These are phyloP conservation scores for Chionographis japonica DNA, from an alignment of 106 monocot species.

Conservation along the genomic window DNA sequence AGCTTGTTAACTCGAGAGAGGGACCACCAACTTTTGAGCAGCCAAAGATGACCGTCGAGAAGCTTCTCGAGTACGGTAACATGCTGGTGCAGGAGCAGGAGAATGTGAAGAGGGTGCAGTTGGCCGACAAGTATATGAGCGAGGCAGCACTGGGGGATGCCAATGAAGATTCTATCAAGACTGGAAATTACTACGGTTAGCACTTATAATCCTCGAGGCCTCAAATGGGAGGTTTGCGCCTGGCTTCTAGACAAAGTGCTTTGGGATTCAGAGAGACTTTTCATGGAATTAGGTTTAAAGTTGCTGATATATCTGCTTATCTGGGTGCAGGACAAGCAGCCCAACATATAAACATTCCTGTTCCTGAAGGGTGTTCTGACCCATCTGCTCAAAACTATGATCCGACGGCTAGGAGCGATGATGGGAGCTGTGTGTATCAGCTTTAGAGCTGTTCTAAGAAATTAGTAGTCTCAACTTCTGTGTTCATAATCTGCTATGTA, in stretches of 20 bases:
- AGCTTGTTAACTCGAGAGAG: conserved; percentile 80
- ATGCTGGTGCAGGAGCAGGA: conserved; percentile 97
- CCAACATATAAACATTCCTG: conserved; percentile 51
- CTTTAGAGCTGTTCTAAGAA: not conserved
- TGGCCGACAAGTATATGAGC: conserved; percentile 86
- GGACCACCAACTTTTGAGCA: conserved; percentile 78
- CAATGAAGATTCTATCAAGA: conserved; percentile 71
- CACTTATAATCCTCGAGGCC: conserved; percentile 2
- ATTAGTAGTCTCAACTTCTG: too few species aligned
- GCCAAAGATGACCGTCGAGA: conserved; percentile 81
- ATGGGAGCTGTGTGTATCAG: conserved; percentile 58
- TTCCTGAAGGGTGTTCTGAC: conserved; percentile 67
- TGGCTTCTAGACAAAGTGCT: conserved; percentile 6
- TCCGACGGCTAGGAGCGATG: conserved; percentile 72
- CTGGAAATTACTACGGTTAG: conserved; percentile 72
- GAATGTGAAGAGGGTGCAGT: conserved; percentile 97
- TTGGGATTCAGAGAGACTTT: too few species aligned
- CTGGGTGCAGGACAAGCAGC: conserved; percentile 54
- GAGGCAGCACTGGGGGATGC: conserved; percentile 95
- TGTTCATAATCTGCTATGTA: too few species aligned
- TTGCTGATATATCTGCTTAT: not conserved
- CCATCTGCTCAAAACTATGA: conserved; percentile 48
- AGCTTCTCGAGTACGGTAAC: conserved; percentile 87
- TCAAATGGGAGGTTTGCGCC: conserved; percentile 15
- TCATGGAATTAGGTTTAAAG: too few species aligned